Base-by-base conservation (phyloP, 768 basidiomycete species). In the Kwoniella pini region DNA sequence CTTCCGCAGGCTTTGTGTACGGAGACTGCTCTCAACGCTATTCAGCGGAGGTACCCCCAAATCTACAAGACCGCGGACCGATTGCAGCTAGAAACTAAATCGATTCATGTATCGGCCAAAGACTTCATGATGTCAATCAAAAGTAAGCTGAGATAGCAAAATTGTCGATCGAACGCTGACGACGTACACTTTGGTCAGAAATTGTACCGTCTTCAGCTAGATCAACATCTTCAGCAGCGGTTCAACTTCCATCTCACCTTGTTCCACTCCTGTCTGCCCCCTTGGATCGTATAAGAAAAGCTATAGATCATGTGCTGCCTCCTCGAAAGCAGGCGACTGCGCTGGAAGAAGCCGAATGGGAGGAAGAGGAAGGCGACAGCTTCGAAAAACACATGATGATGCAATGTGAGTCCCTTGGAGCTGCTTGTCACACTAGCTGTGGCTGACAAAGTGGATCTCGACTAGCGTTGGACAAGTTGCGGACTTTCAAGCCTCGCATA, bases 41-140 rank as follows among this genome's bases (percentile, higher is more conserved):
- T 99, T 22, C 96, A 99, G 74, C 82, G 96, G 60, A 83, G 89
- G 55, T 99, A 99, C 77, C 96, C 96, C 0, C 96, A 99, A 77
- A 93, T 98, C 45, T 99, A 99, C 82, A 88, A 90, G 79, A 88
- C 90, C 4, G 85, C 83, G 30, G 93, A 98, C 63, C 83, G 96
- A 10, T 80, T 97, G 1, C 73, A 92, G 49, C 82, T 98, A 55
- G 85, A 90, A 64, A 89, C 94, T 6, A 88, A 90, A 70, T 86
- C 87, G 1, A 96, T 98, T 63, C 82, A 83, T 30, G 86, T 97
- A 17, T 85, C 87, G 31, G 82, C 96, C 50, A 83, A 90, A 39
- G 96, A 99, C 76, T 99, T 99, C 74, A 91, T 97, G 91, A 88
- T 95, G 70, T 91, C 95, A 1, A 86, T 96, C 57, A 92, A 96